Evolutionary conservation across 1,284 basidiomycete species (phyloP).

Genomic region (Sporisorium scitamineum): DNA sequence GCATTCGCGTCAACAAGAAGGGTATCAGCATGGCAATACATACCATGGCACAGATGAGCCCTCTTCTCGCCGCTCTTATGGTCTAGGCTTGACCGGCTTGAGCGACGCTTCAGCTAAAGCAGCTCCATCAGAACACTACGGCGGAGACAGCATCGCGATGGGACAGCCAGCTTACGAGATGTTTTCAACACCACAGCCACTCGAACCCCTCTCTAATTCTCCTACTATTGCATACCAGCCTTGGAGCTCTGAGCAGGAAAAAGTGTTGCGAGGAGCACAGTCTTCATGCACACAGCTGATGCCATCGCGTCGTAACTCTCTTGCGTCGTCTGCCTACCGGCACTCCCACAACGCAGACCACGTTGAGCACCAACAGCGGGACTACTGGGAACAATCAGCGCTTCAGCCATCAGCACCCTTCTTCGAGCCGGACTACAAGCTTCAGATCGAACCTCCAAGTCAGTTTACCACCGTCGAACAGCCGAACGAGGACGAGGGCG

Average conservation of each 20-base stretch:
- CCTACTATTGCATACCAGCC: conserved; percentile 23
- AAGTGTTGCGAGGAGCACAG: conserved; percentile 3
- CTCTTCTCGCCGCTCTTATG: background rate
- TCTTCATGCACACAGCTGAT: conserved; percentile 18
- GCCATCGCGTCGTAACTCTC: conserved; percentile 1
- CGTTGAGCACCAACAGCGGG: conserved; percentile 10
- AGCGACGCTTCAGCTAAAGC: background rate
- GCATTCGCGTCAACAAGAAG: background rate
- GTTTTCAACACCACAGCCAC: conserved; percentile 18
- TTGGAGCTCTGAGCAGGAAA: conserved; percentile 17
- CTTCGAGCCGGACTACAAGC: conserved; percentile 1
- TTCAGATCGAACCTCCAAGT: conserved; percentile 7
- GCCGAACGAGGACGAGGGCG: conserved; percentile 4
- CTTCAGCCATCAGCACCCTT: conserved; percentile 18
- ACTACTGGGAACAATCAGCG: conserved; percentile 24
- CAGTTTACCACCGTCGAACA: conserved; percentile 3
- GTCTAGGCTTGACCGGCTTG: conserved; percentile 10
- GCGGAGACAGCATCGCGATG: conserved; percentile 19
- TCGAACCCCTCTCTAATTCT: conserved; percentile 27
- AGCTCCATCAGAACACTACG: background rate
- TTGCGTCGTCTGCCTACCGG: background rate
- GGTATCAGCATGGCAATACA: background rate
- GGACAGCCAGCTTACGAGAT: conserved; percentile 25
- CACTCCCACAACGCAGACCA: background rate
- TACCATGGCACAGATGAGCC: background rate